Evolutionary conservation across 2,329 filamentous ascomycete genomes (phyloP).

Genomic region (Aspergillus sp.): DNA sequence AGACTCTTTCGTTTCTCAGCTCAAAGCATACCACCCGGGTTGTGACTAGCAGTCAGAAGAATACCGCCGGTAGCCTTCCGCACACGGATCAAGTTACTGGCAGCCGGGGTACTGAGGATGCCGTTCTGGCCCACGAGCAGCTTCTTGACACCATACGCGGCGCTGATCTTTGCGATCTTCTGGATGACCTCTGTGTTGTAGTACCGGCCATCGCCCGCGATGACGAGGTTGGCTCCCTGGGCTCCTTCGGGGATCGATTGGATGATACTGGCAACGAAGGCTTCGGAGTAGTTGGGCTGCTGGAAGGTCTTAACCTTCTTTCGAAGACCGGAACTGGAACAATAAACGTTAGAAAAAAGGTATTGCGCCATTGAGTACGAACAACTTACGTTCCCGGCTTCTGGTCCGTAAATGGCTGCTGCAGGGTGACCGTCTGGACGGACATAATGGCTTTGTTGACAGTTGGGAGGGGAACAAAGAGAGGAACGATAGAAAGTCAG

Average conservation of each 20-base stretch:
- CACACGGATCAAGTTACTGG: constrained; percentile 91
- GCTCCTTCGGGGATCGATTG: constrained; percentile 93
- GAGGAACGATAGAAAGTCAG: background rate
- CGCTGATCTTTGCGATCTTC: constrained; percentile 92
- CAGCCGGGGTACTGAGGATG: constrained; percentile 92
- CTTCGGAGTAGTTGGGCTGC: constrained; percentile 87
- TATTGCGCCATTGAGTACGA: constrained; percentile 11
- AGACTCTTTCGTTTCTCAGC: background rate
- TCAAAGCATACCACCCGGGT: constrained; percentile 71
- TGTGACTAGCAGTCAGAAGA: constrained; percentile 92
- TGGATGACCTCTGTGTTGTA: constrained; percentile 97
- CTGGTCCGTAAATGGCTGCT: constrained; percentile 83
- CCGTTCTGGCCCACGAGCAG: constrained; percentile 91
- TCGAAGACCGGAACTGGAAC: constrained; percentile 80
- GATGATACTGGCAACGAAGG: constrained; percentile 88
- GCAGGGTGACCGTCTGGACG: constrained; percentile 70
- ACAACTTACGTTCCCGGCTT: constrained; percentile 93
- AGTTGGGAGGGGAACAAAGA: background rate
- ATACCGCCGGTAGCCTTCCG: constrained; percentile 94
- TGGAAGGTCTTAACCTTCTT: constrained; percentile 99
- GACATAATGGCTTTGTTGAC: constrained; percentile 50
- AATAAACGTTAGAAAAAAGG: background rate
- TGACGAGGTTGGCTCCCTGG: constrained; percentile 81
- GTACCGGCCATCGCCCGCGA: constrained; percentile 93
- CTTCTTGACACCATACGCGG: constrained; percentile 98